These are phyloP conservation scores for Rhizophagus clarus DNA, from an alignment of 192 early-diverging fungal genomes.

Conservation along the genomic window DNA sequence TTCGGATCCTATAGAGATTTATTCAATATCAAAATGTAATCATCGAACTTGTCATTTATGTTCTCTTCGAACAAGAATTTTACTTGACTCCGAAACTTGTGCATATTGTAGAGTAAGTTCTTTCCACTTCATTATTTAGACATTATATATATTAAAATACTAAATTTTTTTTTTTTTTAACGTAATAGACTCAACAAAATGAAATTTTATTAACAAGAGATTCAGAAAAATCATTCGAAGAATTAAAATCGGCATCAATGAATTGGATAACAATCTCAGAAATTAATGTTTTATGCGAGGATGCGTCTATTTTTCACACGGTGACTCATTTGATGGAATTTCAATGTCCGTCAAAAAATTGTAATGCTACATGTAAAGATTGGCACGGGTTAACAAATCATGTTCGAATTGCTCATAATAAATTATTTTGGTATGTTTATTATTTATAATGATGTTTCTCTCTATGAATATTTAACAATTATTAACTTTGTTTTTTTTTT, in stretches of 20 bases:
- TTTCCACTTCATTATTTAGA: too few relatives aligned
- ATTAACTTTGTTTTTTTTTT: neutral
- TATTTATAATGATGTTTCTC: too few relatives aligned
- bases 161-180: too few relatives aligned
- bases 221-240: neutral
- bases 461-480: too few relatives aligned
- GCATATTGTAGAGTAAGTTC: constrained; percentile 20
- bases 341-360: neutral
- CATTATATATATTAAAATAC: too few relatives aligned
- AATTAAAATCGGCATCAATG: neutral
- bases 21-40: constrained; percentile 7
- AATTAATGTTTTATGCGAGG: constrained; percentile 3
- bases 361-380: neutral
- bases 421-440: constrained; percentile 13
- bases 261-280: neutral
- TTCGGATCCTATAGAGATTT: neutral
- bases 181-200: neutral
- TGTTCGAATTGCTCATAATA: constrained; percentile 3
- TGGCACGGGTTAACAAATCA: neutral
- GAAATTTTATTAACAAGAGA: constrained; percentile 6
- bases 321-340: neutral
- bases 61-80: neutral
- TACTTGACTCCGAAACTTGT: neutral
- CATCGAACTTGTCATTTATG: constrained; percentile 10
- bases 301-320: neutral